Conservation (phyloP, 768 basidiomycete genomes). For the Podaxis carcinomalis region DNA sequence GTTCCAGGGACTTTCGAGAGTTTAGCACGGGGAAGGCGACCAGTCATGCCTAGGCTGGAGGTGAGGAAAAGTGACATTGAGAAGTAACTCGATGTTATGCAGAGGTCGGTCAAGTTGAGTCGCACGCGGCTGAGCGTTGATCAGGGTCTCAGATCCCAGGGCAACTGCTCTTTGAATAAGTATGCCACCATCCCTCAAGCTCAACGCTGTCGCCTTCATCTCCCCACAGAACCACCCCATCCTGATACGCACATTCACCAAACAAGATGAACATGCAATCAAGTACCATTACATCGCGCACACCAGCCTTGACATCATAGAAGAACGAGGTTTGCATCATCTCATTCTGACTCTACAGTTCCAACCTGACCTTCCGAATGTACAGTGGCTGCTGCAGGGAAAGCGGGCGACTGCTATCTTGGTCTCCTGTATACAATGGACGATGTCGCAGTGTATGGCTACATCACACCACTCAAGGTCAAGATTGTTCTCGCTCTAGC, state of each 20-base stretch:
- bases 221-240: constrained; percentile 82
- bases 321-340: constrained; percentile 72
- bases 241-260: constrained; percentile 68
- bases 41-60: too few relatives aligned
- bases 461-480: constrained; percentile 81
- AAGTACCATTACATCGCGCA: constrained; percentile 93
- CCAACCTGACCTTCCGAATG: neutral
- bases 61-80: too few relatives aligned
- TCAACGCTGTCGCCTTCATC: constrained; percentile 83
- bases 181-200: constrained; percentile 66
- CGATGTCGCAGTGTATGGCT: constrained; percentile 90
- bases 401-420: constrained; percentile 74
- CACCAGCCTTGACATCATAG: constrained; percentile 85
- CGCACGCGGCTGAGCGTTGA: neutral
- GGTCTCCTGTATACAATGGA: constrained; percentile 89
- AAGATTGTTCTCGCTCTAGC: constrained; percentile 83
- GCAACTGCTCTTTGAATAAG: neutral
- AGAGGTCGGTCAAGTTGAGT: neutral
- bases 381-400: constrained; percentile 46
- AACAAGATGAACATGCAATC: constrained; percentile 49
- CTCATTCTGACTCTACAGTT: neutral
- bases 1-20: too few relatives aligned
- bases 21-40: too few relatives aligned
- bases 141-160: neutral
- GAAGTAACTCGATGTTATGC: too few relatives aligned